These are phyloP conservation scores for Sechiopsis laciniata DNA, from an alignment of 306 rosid genomes.

Conservation along the genomic window DNA sequence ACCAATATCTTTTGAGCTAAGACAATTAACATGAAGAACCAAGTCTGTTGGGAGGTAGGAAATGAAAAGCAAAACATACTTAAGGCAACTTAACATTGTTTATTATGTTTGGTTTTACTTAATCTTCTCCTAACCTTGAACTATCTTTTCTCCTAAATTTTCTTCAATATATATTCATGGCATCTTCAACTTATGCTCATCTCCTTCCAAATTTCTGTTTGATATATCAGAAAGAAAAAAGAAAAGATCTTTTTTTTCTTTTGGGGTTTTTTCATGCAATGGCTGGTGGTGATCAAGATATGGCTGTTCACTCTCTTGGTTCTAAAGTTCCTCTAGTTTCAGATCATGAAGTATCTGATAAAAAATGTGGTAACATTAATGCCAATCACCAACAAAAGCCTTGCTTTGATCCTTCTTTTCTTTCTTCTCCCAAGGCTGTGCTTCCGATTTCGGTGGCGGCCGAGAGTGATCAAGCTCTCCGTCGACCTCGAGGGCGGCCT, in stretches of 20 bases:
- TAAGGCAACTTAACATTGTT: slow-evolving; percentile 12
- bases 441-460: not conserved
- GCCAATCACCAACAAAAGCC: not conserved
- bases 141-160: slow-evolving; percentile 15
- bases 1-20: slow-evolving; percentile 9
- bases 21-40: slow-evolving; percentile 28
- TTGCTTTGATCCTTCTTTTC: slow-evolving; percentile 18
- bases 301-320: slow-evolving; percentile 12
- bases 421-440: slow-evolving; percentile 16
- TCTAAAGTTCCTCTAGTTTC: slow-evolving; percentile 5
- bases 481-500: slow-evolving; percentile 82
- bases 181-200: slow-evolving; percentile 14
- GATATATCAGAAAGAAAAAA: not conserved
- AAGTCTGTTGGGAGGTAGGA: slow-evolving; percentile 25
- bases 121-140: slow-evolving; percentile 25
- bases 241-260: no score
- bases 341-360: not conserved
- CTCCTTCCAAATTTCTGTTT: slow-evolving; percentile 1
- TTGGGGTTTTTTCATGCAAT: not conserved
- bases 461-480: slow-evolving; percentile 39
- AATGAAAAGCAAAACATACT: slow-evolving; percentile 23
- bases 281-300: slow-evolving; percentile 24
- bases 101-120: slow-evolving; percentile 17
- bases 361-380: not conserved
- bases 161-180: not conserved